phyloP scores from a whole-genome alignment of 1,284 basidiomycete species.

The Microbotryum lychnidis-dioicae region DNA sequence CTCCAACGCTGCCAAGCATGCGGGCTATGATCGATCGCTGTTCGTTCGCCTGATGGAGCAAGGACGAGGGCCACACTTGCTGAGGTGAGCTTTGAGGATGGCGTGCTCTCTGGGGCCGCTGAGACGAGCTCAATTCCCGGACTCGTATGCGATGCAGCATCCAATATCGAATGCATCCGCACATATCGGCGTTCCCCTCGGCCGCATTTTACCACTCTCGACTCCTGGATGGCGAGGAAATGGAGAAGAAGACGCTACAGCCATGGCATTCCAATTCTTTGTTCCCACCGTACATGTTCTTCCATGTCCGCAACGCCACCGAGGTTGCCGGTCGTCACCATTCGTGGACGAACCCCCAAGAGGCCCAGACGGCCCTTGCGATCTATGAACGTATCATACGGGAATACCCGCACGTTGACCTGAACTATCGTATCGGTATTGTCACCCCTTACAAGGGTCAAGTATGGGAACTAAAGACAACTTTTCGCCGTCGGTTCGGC shows the following conservation, averaged over 20 bases:
- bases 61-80: constrained; percentile 67
- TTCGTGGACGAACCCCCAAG: constrained; percentile 69
- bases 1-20: constrained; percentile 71
- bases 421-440: constrained; percentile 70
- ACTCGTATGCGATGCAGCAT: constrained; percentile 51
- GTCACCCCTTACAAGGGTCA: constrained; percentile 96
- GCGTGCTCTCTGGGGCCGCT: too few relatives aligned
- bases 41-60: constrained; percentile 87
- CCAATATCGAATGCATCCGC: constrained; percentile 99
- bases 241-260: constrained; percentile 72
- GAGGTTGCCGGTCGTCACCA: constrained; percentile 46
- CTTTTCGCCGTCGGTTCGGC: constrained; percentile 68
- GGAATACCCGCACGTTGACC: constrained; percentile 49
- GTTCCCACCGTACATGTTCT: constrained; percentile 85
- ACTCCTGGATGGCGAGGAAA: constrained; percentile 78
- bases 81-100: constrained; percentile 54
- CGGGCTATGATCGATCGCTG: constrained; percentile 78
- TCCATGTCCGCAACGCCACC: constrained; percentile 54
- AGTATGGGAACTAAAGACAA: constrained; percentile 62
- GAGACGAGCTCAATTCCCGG: too few relatives aligned
- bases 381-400: constrained; percentile 66
- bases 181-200: constrained; percentile 85
- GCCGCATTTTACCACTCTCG: constrained; percentile 76
- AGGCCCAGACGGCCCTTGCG: constrained; percentile 68
- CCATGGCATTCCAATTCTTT: constrained; percentile 75